Percentiles rank a stretch among this genome's conserved stretches.
Conservation (phyloP, 805 yeast species). For the Myxozyma melibiosi region DNA sequence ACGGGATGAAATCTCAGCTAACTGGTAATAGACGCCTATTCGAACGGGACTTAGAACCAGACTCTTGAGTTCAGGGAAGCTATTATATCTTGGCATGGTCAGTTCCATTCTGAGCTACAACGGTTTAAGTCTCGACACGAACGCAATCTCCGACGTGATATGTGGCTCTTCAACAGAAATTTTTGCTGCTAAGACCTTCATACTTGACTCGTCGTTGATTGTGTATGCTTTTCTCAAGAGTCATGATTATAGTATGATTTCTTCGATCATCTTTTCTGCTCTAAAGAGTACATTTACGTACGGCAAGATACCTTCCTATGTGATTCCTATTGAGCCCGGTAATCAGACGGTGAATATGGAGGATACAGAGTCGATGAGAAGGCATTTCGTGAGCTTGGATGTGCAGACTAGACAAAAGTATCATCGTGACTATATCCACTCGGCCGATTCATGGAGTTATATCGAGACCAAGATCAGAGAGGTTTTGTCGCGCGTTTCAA, state of each 20-base stretch:
- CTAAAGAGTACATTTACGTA: background rate
- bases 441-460: constrained; percentile 1
- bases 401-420: background rate
- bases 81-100: background rate
- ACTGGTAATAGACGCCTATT: background rate
- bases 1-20: background rate
- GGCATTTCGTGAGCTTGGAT: background rate
- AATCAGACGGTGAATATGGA: background rate
- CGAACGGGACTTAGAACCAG: background rate
- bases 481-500: constrained; percentile 14
- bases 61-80: background rate
- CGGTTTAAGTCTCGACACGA: background rate
- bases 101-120: background rate
- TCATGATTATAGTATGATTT: background rate
- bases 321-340: constrained; percentile 6
- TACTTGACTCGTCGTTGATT: background rate
- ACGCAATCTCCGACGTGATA: background rate
- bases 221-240: background rate
- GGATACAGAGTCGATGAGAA: background rate
- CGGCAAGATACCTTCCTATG: constrained; percentile 12
- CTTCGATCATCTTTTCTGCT: background rate
- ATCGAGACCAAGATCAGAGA: constrained; percentile 8
- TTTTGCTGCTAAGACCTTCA: background rate
- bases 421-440: background rate
- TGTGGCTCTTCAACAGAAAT: background rate